Conservation (phyloP, 768 basidiomycete genomes). For the Naganishia antarctica region DNA sequence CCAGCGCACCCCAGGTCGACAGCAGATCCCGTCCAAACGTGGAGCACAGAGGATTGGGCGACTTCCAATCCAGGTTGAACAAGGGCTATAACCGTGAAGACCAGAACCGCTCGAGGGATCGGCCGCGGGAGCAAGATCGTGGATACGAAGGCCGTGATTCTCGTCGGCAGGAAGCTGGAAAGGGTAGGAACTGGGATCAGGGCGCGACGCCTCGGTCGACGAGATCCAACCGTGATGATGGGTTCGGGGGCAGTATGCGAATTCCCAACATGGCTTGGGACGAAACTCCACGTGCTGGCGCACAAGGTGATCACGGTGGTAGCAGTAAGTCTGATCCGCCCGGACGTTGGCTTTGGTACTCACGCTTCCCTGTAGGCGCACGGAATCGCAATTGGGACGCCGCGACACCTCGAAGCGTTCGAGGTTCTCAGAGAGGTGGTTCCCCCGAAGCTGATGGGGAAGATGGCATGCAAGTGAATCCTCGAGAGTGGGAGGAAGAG, state of each 20-base stretch:
- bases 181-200: conserved; percentile 43
- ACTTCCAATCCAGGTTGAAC: conserved; percentile 89
- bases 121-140: conserved; percentile 62
- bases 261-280: conserved; percentile 93
- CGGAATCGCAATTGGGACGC: conserved; percentile 39
- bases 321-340: conserved; percentile 48
- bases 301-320: conserved; percentile 57
- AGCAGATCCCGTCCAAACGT: conserved; percentile 11
- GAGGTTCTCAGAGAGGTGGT: conserved; percentile 21
- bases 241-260: conserved; percentile 70
- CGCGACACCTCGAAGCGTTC: conserved; percentile 39
- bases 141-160: conserved; percentile 57
- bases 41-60: conserved; percentile 73
- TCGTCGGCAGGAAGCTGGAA: conserved; percentile 10
- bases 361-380: not conserved
- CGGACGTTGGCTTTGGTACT: not conserved
- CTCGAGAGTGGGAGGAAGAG: conserved; percentile 95
- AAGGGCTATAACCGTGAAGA: conserved; percentile 55
- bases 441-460: conserved; percentile 36
- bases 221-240: conserved; percentile 34
- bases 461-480: conserved; percentile 56
- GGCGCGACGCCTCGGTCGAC: conserved; percentile 44
- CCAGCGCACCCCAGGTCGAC: conserved; percentile 12
- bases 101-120: conserved; percentile 51
- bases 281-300: conserved; percentile 65